Conservation (phyloP, 2,329 filamentous ascomycete species). For the Beauveria asiatica region DNA sequence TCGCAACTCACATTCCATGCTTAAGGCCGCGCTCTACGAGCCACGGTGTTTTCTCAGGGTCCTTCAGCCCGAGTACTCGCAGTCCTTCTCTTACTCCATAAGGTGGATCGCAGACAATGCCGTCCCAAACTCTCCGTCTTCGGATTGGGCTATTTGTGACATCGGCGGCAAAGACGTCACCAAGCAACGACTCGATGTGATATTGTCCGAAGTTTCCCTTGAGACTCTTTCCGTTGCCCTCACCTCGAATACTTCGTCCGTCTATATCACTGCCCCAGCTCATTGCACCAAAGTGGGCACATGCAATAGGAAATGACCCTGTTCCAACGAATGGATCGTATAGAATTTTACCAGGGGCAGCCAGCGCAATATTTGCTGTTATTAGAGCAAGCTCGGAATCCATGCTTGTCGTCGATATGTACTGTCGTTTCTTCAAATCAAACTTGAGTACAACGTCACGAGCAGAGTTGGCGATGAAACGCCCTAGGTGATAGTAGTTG, state of each 20-base stretch:
- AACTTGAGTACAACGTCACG: slow-evolving; percentile 64
- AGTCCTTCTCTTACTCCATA: slow-evolving; percentile 92
- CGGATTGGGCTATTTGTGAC: slow-evolving; percentile 78
- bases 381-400: slow-evolving; percentile 87
- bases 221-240: slow-evolving; percentile 42
- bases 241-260: slow-evolving; percentile 75
- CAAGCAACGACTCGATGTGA: slow-evolving; percentile 52
- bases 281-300: slow-evolving; percentile 79
- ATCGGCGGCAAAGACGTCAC: slow-evolving; percentile 78
- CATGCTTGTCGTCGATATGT: slow-evolving; percentile 97
- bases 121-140: slow-evolving; percentile 61
- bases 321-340: slow-evolving; percentile 96
- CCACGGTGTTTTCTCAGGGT: slow-evolving; percentile 50
- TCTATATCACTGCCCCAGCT: slow-evolving; percentile 90
- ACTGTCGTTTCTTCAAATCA: slow-evolving; percentile 85
- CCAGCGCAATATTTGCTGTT: slow-evolving; percentile 83
- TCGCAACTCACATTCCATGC: slow-evolving; percentile 55
- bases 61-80: slow-evolving; percentile 72
- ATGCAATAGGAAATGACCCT: slow-evolving; percentile 84
- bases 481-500: slow-evolving; percentile 58
- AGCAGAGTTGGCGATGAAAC: slow-evolving; percentile 57
- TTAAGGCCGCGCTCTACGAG: slow-evolving; percentile 61
- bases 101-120: slow-evolving; percentile 89
- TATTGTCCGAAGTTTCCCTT: slow-evolving; percentile 80
- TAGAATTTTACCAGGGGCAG: slow-evolving; percentile 73